Evolutionary conservation across 2,329 filamentous ascomycete species (phyloP), one percentile per base, ranked within the genome.

Genomic region (Tothia fuscella): DNA sequence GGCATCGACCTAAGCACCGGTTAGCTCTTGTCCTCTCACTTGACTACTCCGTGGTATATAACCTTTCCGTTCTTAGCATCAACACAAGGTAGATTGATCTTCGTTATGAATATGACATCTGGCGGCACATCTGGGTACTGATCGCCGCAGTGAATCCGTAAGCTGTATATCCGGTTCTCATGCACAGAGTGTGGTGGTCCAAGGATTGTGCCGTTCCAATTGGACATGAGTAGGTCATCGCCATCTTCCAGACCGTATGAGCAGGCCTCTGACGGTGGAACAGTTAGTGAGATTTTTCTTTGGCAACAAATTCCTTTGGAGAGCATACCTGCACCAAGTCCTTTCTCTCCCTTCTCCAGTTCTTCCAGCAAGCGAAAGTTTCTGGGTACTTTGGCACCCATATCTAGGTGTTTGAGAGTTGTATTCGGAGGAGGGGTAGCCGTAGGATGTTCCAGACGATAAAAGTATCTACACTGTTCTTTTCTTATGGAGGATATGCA

Each of bases 311-410:
- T n/a, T 21, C n/a, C 16, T n/a, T n/a, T 12, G 25, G 17, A 35
- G 17, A 31, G 21, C 56, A 43, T 64, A 85, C 86, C 85, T 61
- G 89, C 87, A 57, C 91, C 89, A 49, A 91, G 74, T 47, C 91
- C 91, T 66, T 98, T 98, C 70, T 98, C 91, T 57, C 91, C 91
- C 70, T 96, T 96, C 70, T 98, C 91, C 16, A 98, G 74, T 77
- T 98, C 91, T 63, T 95, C 91, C 44, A 98, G 73, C 51, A 98
- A 76, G 58, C 89, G 81, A 62, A 98, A 98, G 69, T 96, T 96
- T 61, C 91, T 78, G 47, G 91, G 91, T 44, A 98, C 76, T 64
- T 93, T 86, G 45, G 82, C 78, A 44, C 68, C 61, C 74, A 78
- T 79, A 39, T 20, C 33, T 7, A 9, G 6, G 9, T 9, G 9